Evolutionary conservation across 495 filamentous ascomycete genomes (phyloP), one percentile per base, ranked within the genome.

Genomic region (Penicillium diatomitis): DNA sequence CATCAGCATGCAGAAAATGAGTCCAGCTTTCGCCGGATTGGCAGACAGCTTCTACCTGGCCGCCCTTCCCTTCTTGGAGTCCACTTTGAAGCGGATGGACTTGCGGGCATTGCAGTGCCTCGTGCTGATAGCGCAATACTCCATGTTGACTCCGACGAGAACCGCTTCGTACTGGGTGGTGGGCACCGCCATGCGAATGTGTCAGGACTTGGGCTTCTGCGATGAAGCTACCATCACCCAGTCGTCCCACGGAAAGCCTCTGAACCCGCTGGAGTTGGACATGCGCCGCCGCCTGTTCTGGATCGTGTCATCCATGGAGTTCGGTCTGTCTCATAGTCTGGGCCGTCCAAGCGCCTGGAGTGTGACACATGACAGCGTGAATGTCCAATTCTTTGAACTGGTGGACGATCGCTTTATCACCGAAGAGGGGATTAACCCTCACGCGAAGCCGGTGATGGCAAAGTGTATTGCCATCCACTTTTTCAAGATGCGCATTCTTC

Each of bases 1-100:
- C 3, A 92, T 95, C 53, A 88, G 86, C 63, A 81, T 96, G 72
- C 90, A 95, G 60, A 94, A 89, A 62, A 71, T 95, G 54, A 86
- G 87, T 59, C 71, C 79, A 2, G 78, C 79, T 41, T 96, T 87
- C 62, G 86, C 87, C 34, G 86, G 87, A 39, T 73, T 95, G 34
- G 90, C 90, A 32, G 90, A 97, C 63, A 86, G 85, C 56, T 95
- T 90, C 67, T 97, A 95, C 58, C 77, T 94, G 4, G 85, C 88
- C 9, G 90, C 91, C 8, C 77, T 96, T 60, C 81, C 81, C 32
- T 85, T 81, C 53, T 77, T 96, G 40, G 87, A 96, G 55, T 77
- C 76, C 2, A 80, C 90, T 8, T 72, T 96, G 35, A 78, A 81
- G 49, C 78, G 80, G 9, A 94, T 90, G 75, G 86, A 96, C 58